Evolutionary conservation across 768 basidiomycete species (phyloP).

Genomic region (Lentinula sp.): DNA sequence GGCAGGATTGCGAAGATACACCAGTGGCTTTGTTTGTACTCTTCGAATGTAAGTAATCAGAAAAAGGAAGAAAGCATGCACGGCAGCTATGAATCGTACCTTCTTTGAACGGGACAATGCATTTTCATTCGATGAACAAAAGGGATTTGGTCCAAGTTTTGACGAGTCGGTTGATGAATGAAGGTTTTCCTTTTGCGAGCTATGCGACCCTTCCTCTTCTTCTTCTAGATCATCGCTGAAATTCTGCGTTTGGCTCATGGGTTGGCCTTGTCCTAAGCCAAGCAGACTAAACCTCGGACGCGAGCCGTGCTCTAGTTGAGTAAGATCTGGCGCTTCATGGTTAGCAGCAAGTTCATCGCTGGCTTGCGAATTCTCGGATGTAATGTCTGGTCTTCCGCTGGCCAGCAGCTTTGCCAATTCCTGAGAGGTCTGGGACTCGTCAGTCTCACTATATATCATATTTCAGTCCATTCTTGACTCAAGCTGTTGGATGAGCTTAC

Average conservation of each 20-base stretch:
- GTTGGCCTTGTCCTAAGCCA: constrained; percentile 32
- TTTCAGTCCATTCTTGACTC: not conserved
- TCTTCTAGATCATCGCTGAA: constrained; percentile 19
- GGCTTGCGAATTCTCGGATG: not conserved
- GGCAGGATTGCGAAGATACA: not conserved
- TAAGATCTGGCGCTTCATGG: not conserved
- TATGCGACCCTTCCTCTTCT: constrained; percentile 15
- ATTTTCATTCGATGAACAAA: not conserved
- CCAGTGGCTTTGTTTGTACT: not conserved
- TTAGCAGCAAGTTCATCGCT: not conserved
- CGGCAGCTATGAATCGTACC: not conserved
- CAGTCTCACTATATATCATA: constrained; percentile 27
- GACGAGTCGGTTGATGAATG: not conserved
- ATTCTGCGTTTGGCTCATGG: constrained; percentile 44
- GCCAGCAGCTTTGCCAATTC: constrained; percentile 41
- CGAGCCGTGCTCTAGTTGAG: constrained; percentile 23
- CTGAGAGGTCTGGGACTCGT: constrained; percentile 51
- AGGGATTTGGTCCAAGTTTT: not conserved
- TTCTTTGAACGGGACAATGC: not conserved
- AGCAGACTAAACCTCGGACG: constrained; percentile 50
- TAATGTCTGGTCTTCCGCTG: constrained; percentile 2
- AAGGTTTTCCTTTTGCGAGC: constrained; percentile 53
- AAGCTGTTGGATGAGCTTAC: not conserved
- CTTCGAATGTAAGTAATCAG: not conserved
- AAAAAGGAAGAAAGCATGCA: not conserved